phyloP scores from a whole-genome alignment of 306 rosid species.

The Potentilla sterilis region DNA sequence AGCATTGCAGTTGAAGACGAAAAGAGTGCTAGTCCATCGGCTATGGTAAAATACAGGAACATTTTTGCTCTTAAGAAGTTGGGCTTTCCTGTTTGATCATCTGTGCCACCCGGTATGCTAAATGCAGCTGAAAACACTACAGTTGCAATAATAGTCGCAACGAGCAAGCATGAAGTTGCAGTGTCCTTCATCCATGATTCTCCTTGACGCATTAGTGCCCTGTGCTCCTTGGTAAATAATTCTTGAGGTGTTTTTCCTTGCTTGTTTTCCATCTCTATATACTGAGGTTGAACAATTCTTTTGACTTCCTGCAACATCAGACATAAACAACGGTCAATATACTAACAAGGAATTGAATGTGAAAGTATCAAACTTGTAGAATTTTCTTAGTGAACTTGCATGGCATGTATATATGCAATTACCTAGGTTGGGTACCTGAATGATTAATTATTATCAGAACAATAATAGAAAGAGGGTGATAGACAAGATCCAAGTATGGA shows the following conservation, averaged over 20 bases:
- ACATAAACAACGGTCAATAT: not conserved
- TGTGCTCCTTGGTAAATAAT: slow-evolving; percentile 37
- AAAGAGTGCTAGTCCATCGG: slow-evolving; percentile 41
- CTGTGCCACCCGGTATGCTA: slow-evolving; percentile 42
- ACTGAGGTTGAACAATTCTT: slow-evolving; percentile 36
- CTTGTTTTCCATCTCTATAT: slow-evolving; percentile 22
- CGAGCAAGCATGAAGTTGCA: slow-evolving; percentile 44
- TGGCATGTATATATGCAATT: not conserved
- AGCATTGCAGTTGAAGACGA: slow-evolving; percentile 43
- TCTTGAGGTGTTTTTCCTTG: slow-evolving; percentile 28
- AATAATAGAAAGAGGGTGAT: not conserved
- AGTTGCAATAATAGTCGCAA: slow-evolving; percentile 46
- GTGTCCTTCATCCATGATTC: slow-evolving; percentile 58
- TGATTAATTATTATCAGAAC: not conserved
- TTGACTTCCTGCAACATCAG: slow-evolving; percentile 40
- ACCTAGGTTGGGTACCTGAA: not conserved
- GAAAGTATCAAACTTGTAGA: not conserved
- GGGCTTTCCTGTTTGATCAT: slow-evolving; percentile 15
- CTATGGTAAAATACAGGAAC: slow-evolving; percentile 26
- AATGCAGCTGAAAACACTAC: slow-evolving; percentile 51
- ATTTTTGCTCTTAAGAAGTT: not conserved
- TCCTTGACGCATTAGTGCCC: slow-evolving; percentile 24
- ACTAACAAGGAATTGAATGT: not conserved
- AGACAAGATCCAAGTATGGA: not conserved
- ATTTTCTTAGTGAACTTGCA: not conserved